phyloP scores from a whole-genome alignment of 805 yeast species.

The Sugiyamaella boreocaroliniensis region DNA sequence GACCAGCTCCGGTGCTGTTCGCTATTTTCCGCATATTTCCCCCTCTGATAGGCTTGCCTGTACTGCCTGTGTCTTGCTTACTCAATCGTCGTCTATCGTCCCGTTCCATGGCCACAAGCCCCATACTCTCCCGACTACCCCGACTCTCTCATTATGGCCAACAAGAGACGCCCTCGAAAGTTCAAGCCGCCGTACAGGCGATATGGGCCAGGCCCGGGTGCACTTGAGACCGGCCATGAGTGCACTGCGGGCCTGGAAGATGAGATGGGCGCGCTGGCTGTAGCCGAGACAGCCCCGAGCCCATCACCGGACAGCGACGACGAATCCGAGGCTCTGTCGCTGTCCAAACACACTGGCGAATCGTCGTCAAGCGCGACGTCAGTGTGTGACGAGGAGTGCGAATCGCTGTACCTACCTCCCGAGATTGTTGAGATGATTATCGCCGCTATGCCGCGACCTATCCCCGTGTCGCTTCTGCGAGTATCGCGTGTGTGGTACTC shows the following conservation, averaged over 20 bases:
- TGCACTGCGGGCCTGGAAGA: slow-evolving; percentile 5
- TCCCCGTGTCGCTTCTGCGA: slow-evolving; percentile 42
- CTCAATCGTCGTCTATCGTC: too few species aligned
- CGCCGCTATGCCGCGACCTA: slow-evolving; percentile 19
- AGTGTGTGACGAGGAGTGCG: background rate
- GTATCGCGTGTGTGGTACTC: slow-evolving; percentile 57
- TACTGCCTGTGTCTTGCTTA: too few species aligned
- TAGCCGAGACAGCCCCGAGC: slow-evolving; percentile 2
- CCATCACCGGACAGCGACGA: background rate
- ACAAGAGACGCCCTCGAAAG: slow-evolving; percentile 82
- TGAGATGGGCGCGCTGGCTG: background rate
- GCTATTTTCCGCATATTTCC: too few species aligned
- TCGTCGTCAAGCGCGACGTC: background rate
- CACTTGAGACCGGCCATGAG: slow-evolving; percentile 5
- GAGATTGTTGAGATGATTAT: slow-evolving; percentile 43
- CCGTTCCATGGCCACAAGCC: background rate
- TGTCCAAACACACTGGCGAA: background rate
- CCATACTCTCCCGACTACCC: background rate
- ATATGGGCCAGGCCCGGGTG: slow-evolving; percentile 44
- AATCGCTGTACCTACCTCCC: slow-evolving; percentile 36
- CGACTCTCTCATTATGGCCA: slow-evolving; percentile 51
- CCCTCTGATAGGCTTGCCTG: too few species aligned
- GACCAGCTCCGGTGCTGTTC: too few species aligned
- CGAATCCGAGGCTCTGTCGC: background rate
- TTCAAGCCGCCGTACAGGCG: slow-evolving; percentile 70